A percentile compares a stretch with the other conserved stretches of the same genome.
phyloP scores from a whole-genome alignment of 495 filamentous ascomycete species.

The Penicillium steckii region DNA sequence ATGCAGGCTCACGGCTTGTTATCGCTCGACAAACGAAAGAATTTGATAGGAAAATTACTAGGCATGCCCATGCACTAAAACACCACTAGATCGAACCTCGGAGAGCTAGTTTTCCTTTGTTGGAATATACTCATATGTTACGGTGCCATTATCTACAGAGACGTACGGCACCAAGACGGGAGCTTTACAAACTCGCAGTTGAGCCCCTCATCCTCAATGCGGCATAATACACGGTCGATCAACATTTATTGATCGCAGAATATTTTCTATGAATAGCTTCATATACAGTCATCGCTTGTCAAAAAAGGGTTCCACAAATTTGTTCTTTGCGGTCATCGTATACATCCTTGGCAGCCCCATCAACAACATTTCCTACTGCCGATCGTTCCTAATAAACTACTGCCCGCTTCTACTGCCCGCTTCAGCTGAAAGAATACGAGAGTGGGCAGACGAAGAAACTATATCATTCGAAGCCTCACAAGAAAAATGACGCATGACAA shows the following conservation, averaged over 20 bases:
- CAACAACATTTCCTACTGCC: neutral
- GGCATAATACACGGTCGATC: neutral
- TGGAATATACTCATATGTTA: neutral
- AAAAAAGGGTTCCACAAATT: neutral
- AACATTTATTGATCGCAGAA: neutral
- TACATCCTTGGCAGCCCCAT: neutral
- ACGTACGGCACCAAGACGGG: neutral
- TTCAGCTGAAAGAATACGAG: neutral
- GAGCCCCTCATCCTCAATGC: neutral
- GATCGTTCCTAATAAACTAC: neutral
- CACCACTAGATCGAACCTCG: neutral
- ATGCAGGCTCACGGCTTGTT: neutral
- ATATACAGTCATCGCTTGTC: neutral
- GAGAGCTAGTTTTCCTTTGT: neutral
- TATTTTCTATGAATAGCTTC: neutral
- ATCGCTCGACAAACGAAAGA: neutral
- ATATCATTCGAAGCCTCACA: neutral
- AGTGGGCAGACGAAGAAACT: neutral
- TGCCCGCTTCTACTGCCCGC: neutral
- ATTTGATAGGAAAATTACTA: neutral
- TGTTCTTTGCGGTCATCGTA: neutral
- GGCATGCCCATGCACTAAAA: neutral
- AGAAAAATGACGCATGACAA: neutral
- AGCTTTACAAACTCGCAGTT: neutral
- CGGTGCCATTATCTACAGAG: neutral